Percentiles rank a stretch among this genome's conserved stretches.
These are phyloP conservation scores for Ceratocystis albifundus DNA, from an alignment of 2,329 filamentous ascomycete species.

Conservation along the genomic window DNA sequence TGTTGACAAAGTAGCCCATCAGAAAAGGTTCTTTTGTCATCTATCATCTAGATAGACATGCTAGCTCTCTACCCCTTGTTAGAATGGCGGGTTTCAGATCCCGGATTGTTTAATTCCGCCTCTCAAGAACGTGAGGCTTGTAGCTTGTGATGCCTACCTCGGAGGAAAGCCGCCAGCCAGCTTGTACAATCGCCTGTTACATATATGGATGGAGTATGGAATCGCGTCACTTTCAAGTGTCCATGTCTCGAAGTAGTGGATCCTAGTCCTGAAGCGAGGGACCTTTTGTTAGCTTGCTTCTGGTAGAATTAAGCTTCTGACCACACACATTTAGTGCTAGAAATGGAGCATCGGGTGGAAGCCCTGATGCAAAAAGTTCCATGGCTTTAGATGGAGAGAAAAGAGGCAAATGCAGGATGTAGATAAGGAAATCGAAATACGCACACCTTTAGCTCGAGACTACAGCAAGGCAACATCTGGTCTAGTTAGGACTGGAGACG, in stretches of 20 bases:
- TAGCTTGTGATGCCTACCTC: too few species aligned
- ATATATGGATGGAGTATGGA: background rate
- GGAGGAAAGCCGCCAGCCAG: too few species aligned
- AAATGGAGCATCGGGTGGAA: background rate
- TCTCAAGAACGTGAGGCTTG: background rate
- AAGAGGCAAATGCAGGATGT: background rate
- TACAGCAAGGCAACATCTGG: too few species aligned
- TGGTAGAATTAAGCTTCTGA: constrained; percentile 8
- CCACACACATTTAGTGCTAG: constrained; percentile 2
- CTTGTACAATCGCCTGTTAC: background rate
- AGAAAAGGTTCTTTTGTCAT: background rate
- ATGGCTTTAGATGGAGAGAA: background rate
- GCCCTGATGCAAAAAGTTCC: constrained; percentile 20
- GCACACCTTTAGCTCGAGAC: too few species aligned
- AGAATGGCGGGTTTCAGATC: too few species aligned
- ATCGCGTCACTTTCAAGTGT: background rate
- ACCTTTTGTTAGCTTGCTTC: constrained; percentile 6
- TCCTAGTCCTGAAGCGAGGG: background rate
- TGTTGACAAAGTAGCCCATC: background rate
- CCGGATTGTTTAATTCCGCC: background rate
- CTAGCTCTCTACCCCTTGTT: too few species aligned
- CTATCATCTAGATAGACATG: too few species aligned
- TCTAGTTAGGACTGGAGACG: too few species aligned
- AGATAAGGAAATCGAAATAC: background rate
- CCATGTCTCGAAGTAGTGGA: background rate